These are phyloP conservation scores for Amphibolis antarctica DNA, from an alignment of 106 monocot genomes.

Conservation along the genomic window DNA sequence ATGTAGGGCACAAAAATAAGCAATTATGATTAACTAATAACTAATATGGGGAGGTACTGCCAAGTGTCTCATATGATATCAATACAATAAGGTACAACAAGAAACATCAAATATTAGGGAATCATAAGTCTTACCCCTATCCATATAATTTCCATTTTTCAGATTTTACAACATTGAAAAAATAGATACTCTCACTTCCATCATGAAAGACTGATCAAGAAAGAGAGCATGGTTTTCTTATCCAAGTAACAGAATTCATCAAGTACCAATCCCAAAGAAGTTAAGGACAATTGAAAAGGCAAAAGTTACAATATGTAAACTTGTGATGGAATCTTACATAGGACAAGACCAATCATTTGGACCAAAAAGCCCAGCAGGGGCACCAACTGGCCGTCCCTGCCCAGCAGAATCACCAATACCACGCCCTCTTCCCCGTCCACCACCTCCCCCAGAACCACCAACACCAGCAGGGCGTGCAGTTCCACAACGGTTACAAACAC, in stretches of 20 bases:
- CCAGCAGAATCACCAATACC: slow-evolving; percentile 41
- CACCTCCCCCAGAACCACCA: slow-evolving; percentile 56
- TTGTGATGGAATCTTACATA: slow-evolving; percentile 45
- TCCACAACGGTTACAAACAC: slow-evolving; percentile 96
- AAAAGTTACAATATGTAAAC: background rate
- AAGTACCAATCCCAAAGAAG: background rate
- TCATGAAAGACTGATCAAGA: too few species aligned
- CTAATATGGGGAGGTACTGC: too few species aligned
- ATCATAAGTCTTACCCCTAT: too few species aligned
- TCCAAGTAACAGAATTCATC: background rate
- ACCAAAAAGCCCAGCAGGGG: slow-evolving; percentile 88
- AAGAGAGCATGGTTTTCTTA: background rate
- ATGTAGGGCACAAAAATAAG: too few species aligned
- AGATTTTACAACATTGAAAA: too few species aligned
- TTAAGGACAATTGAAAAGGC: background rate
- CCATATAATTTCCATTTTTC: too few species aligned
- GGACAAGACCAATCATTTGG: slow-evolving; percentile 99
- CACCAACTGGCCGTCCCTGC: slow-evolving; percentile 37
- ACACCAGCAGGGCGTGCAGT: slow-evolving; percentile 88
- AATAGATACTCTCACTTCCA: too few species aligned
- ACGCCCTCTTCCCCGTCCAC: slow-evolving; percentile 61
- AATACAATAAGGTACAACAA: too few species aligned
- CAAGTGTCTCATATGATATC: too few species aligned
- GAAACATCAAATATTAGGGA: too few species aligned
- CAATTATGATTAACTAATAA: too few species aligned